These are phyloP conservation scores for Amylocystis lapponica DNA, from an alignment of 768 basidiomycete genomes.

Conservation along the genomic window DNA sequence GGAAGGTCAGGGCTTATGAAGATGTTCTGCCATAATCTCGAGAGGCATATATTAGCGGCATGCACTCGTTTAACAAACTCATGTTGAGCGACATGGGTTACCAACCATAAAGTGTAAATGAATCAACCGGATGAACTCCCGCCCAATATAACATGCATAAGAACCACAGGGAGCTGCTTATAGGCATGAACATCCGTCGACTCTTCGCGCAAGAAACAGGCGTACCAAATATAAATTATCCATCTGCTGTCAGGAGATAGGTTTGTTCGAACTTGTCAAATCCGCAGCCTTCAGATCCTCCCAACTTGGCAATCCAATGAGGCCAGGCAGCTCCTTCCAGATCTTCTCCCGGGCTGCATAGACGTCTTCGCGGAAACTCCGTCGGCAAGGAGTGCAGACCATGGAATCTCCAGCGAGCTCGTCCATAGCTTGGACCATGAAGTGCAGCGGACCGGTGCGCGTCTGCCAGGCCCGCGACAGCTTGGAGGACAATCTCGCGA, in stretches of 20 bases:
- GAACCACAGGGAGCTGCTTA: not conserved
- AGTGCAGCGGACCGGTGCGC: constrained; percentile 49
- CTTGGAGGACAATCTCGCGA: constrained; percentile 36
- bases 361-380: constrained; percentile 37
- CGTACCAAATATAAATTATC: not conserved
- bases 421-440: constrained; percentile 41
- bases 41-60: too few relatives aligned
- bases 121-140: not conserved
- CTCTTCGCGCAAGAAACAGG: too few relatives aligned
- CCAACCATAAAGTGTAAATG: too few relatives aligned
- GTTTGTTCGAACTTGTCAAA: constrained; percentile 14
- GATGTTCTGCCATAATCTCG: too few relatives aligned
- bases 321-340: constrained; percentile 43
- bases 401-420: constrained; percentile 26
- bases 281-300: constrained; percentile 31
- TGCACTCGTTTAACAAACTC: too few relatives aligned
- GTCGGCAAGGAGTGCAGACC: constrained; percentile 41
- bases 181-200: too few relatives aligned
- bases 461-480: constrained; percentile 43
- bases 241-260: too few relatives aligned
- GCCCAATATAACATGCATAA: not conserved
- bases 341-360: constrained; percentile 31
- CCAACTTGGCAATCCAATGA: constrained; percentile 45
- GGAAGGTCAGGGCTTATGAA: not conserved
- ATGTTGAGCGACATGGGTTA: too few relatives aligned